Evolutionary conservation across 2,329 filamentous ascomycete species (phyloP).

Genomic region (Epichloe sibirici): DNA sequence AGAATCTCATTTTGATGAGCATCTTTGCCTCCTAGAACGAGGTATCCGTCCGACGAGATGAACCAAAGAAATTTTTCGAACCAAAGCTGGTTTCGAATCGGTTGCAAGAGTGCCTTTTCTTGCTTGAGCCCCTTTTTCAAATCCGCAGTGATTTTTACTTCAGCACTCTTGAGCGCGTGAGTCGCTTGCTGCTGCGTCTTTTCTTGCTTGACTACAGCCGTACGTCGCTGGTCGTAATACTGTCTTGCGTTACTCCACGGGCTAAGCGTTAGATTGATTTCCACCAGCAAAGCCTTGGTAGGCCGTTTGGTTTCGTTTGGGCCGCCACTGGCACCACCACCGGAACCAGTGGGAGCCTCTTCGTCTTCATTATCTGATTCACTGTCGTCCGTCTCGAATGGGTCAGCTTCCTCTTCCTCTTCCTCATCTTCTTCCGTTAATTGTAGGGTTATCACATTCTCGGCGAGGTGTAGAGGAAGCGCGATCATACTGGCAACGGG

Average conservation of each 20-base stretch:
- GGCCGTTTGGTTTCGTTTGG: constrained; percentile 26
- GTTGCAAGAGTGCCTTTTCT: constrained; percentile 77
- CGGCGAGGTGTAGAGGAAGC: constrained; percentile 76
- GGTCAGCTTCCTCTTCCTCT: constrained; percentile 45
- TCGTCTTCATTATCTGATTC: constrained; percentile 25
- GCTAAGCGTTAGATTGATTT: constrained; percentile 71
- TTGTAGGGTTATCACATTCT: constrained; percentile 74
- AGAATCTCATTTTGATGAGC: constrained; percentile 81
- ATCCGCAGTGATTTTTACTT: constrained; percentile 76
- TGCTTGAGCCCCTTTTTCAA: constrained; percentile 81
- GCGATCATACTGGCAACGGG: constrained; percentile 79
- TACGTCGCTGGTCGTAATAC: constrained; percentile 83
- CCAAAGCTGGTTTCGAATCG: constrained; percentile 76
- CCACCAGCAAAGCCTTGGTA: constrained; percentile 54
- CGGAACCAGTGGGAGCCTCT: constrained; percentile 11
- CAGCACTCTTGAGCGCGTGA: constrained; percentile 76
- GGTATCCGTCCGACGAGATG: constrained; percentile 86
- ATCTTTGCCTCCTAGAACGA: constrained; percentile 83
- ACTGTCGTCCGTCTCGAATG: constrained; percentile 57
- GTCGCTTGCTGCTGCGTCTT: constrained; percentile 74
- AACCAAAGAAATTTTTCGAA: constrained; percentile 98
- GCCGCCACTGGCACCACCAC: constrained; percentile 6
- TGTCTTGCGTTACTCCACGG: constrained; percentile 83
- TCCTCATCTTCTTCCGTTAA: constrained; percentile 59
- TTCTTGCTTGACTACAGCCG: constrained; percentile 73